Conservation (phyloP, 352 stramenopile species). For the Peronospora destructor region DNA sequence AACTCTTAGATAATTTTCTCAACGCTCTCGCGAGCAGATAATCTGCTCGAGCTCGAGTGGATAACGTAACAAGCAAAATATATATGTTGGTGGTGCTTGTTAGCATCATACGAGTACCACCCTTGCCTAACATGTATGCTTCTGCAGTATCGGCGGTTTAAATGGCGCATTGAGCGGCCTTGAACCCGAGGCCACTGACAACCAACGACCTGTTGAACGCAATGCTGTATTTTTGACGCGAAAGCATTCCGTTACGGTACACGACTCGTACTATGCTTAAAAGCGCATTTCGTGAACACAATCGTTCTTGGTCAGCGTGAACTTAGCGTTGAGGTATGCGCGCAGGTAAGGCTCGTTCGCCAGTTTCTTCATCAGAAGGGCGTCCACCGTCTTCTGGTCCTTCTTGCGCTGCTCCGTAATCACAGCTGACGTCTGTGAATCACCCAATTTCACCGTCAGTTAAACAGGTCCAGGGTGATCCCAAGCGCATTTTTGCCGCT, state of each 20-base stretch:
- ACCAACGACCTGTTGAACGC: too few species aligned
- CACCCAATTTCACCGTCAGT: conserved; percentile 13
- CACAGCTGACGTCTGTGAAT: conserved; percentile 41
- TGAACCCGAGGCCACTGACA: background rate
- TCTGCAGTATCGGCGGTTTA: conserved; percentile 33
- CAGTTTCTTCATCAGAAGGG: conserved; percentile 56
- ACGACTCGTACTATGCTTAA: conserved; percentile 52
- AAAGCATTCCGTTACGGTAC: too few species aligned
- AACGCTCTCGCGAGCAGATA: conserved; percentile 42
- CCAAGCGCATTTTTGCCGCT: conserved; percentile 46
- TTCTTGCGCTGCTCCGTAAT: conserved; percentile 92
- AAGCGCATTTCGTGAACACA: conserved; percentile 97
- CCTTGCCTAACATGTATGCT: conserved; percentile 6
- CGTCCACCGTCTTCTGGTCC: conserved; percentile 94
- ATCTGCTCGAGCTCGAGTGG: conserved; percentile 54
- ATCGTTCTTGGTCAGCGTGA: conserved; percentile 96
- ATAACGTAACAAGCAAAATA: conserved; percentile 24
- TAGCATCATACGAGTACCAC: too few species aligned
- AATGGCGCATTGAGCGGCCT: conserved; percentile 14
- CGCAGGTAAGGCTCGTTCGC: conserved; percentile 83
- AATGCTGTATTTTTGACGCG: too few species aligned
- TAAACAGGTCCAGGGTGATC: conserved; percentile 39
- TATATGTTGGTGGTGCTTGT: too few species aligned
- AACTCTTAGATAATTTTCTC: conserved; percentile 36
- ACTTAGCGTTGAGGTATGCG: conserved; percentile 97